These are phyloP conservation scores for Flaveria linearis DNA, from an alignment of 129 eudicot genomes.

Conservation along the genomic window DNA sequence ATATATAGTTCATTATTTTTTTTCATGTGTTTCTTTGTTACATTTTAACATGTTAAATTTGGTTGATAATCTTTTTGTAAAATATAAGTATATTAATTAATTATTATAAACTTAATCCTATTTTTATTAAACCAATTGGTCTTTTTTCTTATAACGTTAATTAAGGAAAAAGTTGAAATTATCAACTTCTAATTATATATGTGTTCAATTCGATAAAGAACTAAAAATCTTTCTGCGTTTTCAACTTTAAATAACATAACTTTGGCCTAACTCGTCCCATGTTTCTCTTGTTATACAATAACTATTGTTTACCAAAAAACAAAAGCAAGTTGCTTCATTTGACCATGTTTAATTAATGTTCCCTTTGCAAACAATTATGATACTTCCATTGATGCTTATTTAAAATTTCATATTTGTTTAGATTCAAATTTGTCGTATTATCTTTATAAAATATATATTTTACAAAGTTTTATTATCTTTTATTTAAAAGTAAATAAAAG, in stretches of 20 bases:
- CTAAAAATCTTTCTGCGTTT: no score
- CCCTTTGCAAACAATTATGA: constrained; percentile 7
- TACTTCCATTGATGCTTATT: background rate
- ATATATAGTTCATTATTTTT: no score
- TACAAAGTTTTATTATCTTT: background rate
- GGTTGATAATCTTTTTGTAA: no score
- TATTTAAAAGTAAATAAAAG: background rate
- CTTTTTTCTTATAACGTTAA: no score
- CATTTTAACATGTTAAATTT: no score
- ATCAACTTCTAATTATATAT: no score
- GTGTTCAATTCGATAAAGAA: no score
- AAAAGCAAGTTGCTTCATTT: constrained; percentile 27
- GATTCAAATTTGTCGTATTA: background rate
- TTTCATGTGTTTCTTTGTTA: no score
- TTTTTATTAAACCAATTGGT: no score
- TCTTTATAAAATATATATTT: background rate
- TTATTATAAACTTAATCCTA: no score
- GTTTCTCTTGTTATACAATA: background rate
- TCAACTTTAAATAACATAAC: constrained; percentile 4
- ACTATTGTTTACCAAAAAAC: constrained; percentile 18
- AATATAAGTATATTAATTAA: no score
- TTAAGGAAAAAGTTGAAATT: no score
- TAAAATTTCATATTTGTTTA: background rate
- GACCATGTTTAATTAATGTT: constrained; percentile 17
- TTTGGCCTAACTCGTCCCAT: constrained; percentile 19